Conservation (phyloP, 345 rosid genomes). For the Alliaria petiolata region DNA sequence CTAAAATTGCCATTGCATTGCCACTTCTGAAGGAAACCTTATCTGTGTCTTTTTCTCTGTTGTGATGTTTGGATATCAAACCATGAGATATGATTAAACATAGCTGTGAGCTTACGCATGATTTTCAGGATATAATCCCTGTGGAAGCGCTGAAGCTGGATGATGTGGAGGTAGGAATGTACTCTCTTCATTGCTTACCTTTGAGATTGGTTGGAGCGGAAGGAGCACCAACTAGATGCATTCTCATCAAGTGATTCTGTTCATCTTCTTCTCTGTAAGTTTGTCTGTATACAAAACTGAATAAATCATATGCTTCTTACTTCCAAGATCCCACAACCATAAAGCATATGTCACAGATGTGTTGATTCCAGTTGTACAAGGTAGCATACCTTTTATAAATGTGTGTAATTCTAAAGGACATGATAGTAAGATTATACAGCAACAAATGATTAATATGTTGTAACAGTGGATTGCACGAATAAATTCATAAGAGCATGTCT, state of each 20-base stretch:
- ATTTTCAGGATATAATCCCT: conserved; percentile 50
- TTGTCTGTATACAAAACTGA: not conserved
- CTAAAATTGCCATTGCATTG: not conserved
- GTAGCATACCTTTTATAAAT: not conserved
- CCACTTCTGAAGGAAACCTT: not conserved
- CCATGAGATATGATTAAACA: not conserved
- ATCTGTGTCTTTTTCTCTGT: not conserved
- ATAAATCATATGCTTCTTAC: not conserved
- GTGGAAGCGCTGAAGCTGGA: conserved; percentile 73
- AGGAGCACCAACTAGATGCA: conserved; percentile 71
- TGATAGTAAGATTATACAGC: not conserved
- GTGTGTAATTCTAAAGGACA: not conserved
- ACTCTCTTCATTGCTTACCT: conserved; percentile 69
- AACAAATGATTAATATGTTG: not conserved
- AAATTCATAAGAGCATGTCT: too few relatives aligned
- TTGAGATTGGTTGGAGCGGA: conserved; percentile 62
- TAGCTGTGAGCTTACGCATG: not conserved
- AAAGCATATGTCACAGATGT: not conserved
- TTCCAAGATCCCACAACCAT: not conserved
- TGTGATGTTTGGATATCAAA: not conserved
- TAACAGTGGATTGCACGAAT: not conserved
- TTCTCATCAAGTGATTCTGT: conserved; percentile 56
- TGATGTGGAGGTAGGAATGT: conserved; percentile 50
- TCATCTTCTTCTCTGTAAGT: not conserved
- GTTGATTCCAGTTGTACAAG: conserved; percentile 1